Base-by-base conservation (phyloP, 371 early-diverging fungal species). In the Actinomucor elegans region DNA sequence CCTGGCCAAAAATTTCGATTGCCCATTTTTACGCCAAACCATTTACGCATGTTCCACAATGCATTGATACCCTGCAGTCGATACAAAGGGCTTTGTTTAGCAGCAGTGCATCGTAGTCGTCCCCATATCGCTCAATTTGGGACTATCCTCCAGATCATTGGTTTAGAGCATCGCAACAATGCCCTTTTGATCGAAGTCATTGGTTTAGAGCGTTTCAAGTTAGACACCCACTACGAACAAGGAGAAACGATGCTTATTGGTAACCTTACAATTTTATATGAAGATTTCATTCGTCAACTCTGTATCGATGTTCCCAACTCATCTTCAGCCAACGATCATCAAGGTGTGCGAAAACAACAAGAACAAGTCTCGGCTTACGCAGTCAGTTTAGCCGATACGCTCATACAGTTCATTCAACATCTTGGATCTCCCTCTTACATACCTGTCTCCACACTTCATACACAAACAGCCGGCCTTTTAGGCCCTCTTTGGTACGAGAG, bases 51-150 rank as follows among this genome's bases (percentile, higher is more conserved):
- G 48, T 44, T 65, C n/a, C 47, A 40, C 9, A 9, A 47, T 12
- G 17, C 49, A 2, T 34, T 65, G 8, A 44, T 59, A 34, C 43
- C 60, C 11, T 55, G 57, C 4, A 55, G 52, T 17, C 31, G 59
- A 31, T 64, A 64, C 28, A 51, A 56, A 26, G 48, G 60, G 14
- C 48, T 59, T 15, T 59, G 59, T 31, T 37, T 65, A 14, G 59
- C 56, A 1, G 38, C 59, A 2, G 57, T 65, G 7, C 65, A 65
- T 26, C 52, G 52, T 17, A 55, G 45, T 18, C 36, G 41, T 15
- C 65, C 65, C 24, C 41, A 55, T 17, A 48, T 65, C 7, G 65
- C 65, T 28, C 59, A 65, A 29, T 65, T 56, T 23, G 65, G 65
- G 15, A 65, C 65, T 3, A 33, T 65, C 35, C 36, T 65, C 5